Base-by-base conservation (phyloP, 768 basidiomycete genomes). In the Leccinum aurantiacum region DNA sequence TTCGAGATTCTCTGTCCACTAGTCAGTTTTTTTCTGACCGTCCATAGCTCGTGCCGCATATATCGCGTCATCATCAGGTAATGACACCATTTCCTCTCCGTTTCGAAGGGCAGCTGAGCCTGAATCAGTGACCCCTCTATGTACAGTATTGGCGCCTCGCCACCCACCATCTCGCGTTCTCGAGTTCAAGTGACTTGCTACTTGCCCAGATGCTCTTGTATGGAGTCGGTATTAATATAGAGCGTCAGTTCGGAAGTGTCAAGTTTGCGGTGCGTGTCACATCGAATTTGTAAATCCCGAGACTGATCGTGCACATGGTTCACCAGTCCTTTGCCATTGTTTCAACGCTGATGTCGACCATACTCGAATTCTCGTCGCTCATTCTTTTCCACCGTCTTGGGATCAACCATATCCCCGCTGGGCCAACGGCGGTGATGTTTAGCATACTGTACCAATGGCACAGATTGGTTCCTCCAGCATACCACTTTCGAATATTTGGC, bases 1-100 rank as follows among this genome's bases (percentile, higher is more conserved):
- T 86, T 63, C 63, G 79, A 65, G 15, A 54, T 57, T 54, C 57
- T 35, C 57, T 44, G 31, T 55, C n/a, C 44, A 8, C 24, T 52
- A 46, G 14, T 50, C 35, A 49, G 41, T 17, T 15, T 50, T 54
- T 41, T 50, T 56, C 61, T 62, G 37, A 65, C 48, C 52, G n/a
- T 46, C 35, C 47, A 22, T 63, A 94, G 87, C 82, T 95, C 44
- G 83, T 91, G 19, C 95, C 94, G 2, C 94, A 97, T 71, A 81
- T 97, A 52, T 93, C 91, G n/a, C 85, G 84, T 56, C 84, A 95
- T 71, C 90, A 92, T 68, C 94, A 96, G 80, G 94, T 92, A 77
- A 60, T 55, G 59, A 55, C 19, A 53, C 53, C 29, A 54, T 54
- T 53, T 55, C 17, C 31, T 38, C 11, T 52, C 53, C 58, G 41